Conservation (phyloP, 2,329 filamentous ascomycete genomes). For the Botrytis porri region DNA sequence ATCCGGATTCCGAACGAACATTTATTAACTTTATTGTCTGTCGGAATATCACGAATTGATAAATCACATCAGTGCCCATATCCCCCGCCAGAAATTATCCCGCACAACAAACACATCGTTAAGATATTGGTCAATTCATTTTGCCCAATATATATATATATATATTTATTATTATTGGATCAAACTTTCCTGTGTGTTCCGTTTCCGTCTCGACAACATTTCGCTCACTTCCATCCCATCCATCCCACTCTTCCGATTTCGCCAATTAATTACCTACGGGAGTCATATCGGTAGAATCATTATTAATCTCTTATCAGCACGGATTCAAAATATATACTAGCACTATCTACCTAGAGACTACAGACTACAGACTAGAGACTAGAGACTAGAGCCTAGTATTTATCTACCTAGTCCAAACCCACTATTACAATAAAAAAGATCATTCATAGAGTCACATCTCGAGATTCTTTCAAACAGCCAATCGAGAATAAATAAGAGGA, state of each 20-base stretch:
- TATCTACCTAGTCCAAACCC: background rate
- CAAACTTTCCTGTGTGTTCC: background rate
- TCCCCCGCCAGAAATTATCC: background rate
- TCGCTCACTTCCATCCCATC: background rate
- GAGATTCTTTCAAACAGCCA: background rate
- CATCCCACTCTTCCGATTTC: slow-evolving; percentile 15
- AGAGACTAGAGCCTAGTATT: background rate
- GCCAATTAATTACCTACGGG: background rate
- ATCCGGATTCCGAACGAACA: background rate
- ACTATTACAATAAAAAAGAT: background rate
- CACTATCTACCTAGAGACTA: background rate
- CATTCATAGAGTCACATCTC: background rate
- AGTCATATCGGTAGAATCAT: slow-evolving; percentile 2
- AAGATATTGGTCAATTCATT: background rate
- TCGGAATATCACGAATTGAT: background rate
- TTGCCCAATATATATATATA: background rate
- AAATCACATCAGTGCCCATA: background rate
- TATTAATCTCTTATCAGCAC: slow-evolving; percentile 11
- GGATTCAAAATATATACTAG: background rate
- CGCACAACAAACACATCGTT: background rate
- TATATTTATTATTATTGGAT: background rate
- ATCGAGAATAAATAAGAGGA: background rate
- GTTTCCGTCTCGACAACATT: background rate
- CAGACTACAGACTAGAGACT: too few species aligned
- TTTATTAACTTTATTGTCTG: background rate